phyloP scores from a whole-genome alignment of 257 asterid species.

The Gentiana dahurica region DNA sequence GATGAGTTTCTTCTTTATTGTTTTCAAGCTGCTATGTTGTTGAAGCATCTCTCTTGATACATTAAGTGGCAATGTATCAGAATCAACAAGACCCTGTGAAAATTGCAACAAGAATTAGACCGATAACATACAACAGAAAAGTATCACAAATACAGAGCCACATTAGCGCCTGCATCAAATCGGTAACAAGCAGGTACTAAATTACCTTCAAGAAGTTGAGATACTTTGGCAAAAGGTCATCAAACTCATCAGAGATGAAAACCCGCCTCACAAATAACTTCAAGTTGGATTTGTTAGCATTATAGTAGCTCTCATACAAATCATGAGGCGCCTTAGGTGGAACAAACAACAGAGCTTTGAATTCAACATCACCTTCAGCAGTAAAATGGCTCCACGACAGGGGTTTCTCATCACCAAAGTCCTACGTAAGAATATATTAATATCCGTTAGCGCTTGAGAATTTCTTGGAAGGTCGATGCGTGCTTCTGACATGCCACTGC shows the following conservation, averaged over 20 bases:
- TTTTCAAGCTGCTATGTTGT: constrained; percentile 90
- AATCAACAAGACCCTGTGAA: constrained; percentile 91
- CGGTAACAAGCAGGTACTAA: background rate
- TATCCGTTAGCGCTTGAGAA: background rate
- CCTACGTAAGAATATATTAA: constrained; percentile 25
- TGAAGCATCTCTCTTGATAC: constrained; percentile 98
- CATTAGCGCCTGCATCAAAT: too few species aligned
- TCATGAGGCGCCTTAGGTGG: constrained; percentile 96
- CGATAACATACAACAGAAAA: too few species aligned
- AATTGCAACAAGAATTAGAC: background rate
- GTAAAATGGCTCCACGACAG: constrained; percentile 83
- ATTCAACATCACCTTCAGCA: constrained; percentile 96
- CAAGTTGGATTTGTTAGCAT: constrained; percentile 70
- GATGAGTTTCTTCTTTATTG: constrained; percentile 91
- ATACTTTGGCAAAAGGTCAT: constrained; percentile 88
- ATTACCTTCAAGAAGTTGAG: constrained; percentile 79
- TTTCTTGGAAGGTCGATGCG: too few species aligned
- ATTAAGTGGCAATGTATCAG: constrained; percentile 89
- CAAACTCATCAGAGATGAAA: constrained; percentile 88
- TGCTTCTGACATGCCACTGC: too few species aligned
- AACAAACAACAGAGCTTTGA: constrained; percentile 77
- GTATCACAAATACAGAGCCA: too few species aligned
- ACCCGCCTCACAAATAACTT: constrained; percentile 78
- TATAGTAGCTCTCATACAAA: constrained; percentile 87
- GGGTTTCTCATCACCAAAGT: constrained; percentile 78